Percentiles rank a stretch among this genome's conserved stretches.
Evolutionary conservation across 306 rosid species (phyloP).

Genomic region (Pueraria montana): DNA sequence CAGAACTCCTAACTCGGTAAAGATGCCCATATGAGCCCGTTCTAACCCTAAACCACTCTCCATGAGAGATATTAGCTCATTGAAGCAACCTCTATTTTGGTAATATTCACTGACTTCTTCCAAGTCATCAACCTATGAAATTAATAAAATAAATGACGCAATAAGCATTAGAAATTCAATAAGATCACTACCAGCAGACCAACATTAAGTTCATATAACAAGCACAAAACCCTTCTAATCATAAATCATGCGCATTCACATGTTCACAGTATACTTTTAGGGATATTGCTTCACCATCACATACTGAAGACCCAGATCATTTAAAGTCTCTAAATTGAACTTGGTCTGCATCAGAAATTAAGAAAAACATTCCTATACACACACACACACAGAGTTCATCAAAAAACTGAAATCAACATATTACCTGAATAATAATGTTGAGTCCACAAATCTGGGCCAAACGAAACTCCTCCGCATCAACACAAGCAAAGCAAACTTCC

Average conservation of each 20-base stretch:
- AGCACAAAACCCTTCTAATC: constrained; percentile 43
- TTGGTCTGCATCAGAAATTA: constrained; percentile 16
- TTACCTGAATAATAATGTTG: constrained; percentile 96
- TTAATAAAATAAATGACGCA: constrained; percentile 12
- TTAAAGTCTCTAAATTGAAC: constrained; percentile 34
- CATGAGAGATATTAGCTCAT: constrained; percentile 96
- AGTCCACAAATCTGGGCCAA: constrained; percentile 99
- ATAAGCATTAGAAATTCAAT: constrained; percentile 32
- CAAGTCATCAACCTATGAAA: constrained; percentile 93
- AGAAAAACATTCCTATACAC: constrained; percentile 27
- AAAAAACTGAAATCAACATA: constrained; percentile 39
- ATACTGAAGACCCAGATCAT: constrained; percentile 23
- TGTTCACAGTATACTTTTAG: constrained; percentile 16
- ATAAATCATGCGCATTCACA: constrained; percentile 28
- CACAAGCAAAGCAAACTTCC: constrained; percentile 99
- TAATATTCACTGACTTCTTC: constrained; percentile 99
- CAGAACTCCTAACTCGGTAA: constrained; percentile 95
- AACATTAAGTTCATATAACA: constrained; percentile 20
- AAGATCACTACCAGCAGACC: constrained; percentile 26
- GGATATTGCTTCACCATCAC: constrained; percentile 11
- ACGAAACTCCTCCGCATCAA: constrained; percentile 99
- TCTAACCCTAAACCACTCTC: constrained; percentile 99
- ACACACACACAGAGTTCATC: neutral
- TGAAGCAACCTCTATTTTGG: constrained; percentile 98
- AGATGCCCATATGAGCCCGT: constrained; percentile 99